Evolutionary conservation across 2,329 filamentous ascomycete genomes (phyloP), one percentile per base, ranked within the genome.

Genomic region (Drechslerella coelobrocha): DNA sequence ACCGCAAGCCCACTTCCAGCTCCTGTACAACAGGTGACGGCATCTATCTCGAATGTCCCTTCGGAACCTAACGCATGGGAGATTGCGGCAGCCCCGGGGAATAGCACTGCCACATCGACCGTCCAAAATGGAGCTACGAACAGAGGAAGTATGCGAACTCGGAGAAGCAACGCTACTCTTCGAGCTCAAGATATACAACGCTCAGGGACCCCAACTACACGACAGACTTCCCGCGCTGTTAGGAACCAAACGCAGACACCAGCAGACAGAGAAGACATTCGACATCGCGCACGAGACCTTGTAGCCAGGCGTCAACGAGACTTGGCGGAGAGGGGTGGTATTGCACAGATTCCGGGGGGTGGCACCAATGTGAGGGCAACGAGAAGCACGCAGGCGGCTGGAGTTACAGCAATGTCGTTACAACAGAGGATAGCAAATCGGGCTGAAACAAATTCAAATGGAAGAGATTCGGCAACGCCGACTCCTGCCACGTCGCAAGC

Each of bases 91-190:
- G 41, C 41, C 7, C 17, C 60, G 10, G 47, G 21, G 34, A 24
- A 45, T 1, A n/a, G 43, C 12, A 59, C 56, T 27, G 31, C 45
- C 29, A 26, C 53, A 9, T 71, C 66, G 1, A 50, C 59, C 8
- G 21, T 21, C 12, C 59, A 71, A 43, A 62, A 52, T 21, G 47
- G 39, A 2, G 31, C 48, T 12, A 63, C 54, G 14, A 59, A 45
- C 19, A 62, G 65, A 59, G 59, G 59, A 9, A 55, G 63, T 14
- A 71, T 71, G 53, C 54, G 66, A 31, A 43, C 47, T 3, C 51
- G 66, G 48, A 34, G 66, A 34, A 71, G 66, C 47, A 71, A 63
- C n/a, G 66, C 66, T 6, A 53, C 66, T 41, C 54, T 71, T 12
- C 59, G 66, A 9, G 48, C 27, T 14, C 37, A 54, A 23, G 66